Evolutionary conservation across 2,329 filamentous ascomycete genomes (phyloP), one percentile per base, ranked within the genome.

Genomic region (Microsporum ferrugineum): DNA sequence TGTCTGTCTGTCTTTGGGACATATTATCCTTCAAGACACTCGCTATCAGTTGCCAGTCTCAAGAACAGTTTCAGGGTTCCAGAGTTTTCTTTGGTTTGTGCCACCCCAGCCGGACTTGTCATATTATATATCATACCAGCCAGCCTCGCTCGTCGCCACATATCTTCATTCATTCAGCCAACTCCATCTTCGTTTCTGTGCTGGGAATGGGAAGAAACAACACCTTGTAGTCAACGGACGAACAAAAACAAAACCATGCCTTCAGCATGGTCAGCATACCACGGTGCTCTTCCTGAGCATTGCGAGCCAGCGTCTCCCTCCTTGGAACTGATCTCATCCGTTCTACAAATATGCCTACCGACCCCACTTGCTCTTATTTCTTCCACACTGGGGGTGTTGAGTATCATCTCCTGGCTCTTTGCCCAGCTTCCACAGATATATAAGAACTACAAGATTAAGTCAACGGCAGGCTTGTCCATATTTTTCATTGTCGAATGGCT

Each of bases 371-470:
- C 84, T 27, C 77, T 87, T 62, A 64, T 84, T 61, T 87, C 85
- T 27, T 84, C 82, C 4, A 64, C 80, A 2, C 76, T 87, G 59
- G 85, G 85, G 23, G 79, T 77, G 0, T 73, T 84, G 63, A 86
- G 83, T 67, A 87, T 88, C 63, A 66, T 85, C 58, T 82, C 84
- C 49, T 88, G 85, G 85, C 78, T 88, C 1, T 88, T 86, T 69
- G 85, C 85, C 10, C 85, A 87, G 70, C 75, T 87, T 33, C 85
- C 85, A 1, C 85, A 88, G 68, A 86, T 88, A 64, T 85, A 82
- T 74, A 87, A 87, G 75, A 88, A 88, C 69, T 83, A 83, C 69
- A 77, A 77, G 59, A 71, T 86, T 23, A 79, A 84, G 67, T 86
- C 84, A 10, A 86, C 84, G 0, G 84, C 84, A 0, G 84, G 85